These are phyloP conservation scores for Croton laevigatus DNA, from an alignment of 441 rosid genomes.

Conservation along the genomic window DNA sequence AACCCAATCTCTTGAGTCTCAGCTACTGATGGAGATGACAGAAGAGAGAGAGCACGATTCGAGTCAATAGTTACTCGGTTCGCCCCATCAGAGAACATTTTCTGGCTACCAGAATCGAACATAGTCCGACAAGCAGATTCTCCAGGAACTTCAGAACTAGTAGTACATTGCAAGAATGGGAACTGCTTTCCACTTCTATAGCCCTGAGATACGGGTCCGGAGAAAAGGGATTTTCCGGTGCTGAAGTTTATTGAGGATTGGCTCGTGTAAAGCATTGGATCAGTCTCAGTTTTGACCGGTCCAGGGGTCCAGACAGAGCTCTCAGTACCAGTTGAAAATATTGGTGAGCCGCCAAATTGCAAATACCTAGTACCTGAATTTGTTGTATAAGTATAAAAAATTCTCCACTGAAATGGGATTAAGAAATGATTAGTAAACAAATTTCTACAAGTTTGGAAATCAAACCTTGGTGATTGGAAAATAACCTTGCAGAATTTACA, in stretches of 20 bases:
- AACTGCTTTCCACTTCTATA: slow-evolving; percentile 40
- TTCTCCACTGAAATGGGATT: not conserved
- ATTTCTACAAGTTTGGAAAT: not conserved
- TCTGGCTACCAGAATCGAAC: slow-evolving; percentile 31
- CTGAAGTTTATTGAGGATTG: slow-evolving; percentile 36
- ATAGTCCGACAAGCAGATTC: slow-evolving; percentile 33
- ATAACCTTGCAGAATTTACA: slow-evolving; percentile 40
- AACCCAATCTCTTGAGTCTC: slow-evolving; percentile 38
- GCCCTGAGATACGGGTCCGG: slow-evolving; percentile 33
- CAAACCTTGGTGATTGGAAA: slow-evolving; percentile 48
- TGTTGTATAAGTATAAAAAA: not conserved
- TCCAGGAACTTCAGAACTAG: slow-evolving; percentile 26
- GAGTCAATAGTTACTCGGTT: slow-evolving; percentile 28
- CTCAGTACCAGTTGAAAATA: slow-evolving; percentile 31
- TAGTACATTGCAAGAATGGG: slow-evolving; percentile 36
- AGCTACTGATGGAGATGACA: slow-evolving; percentile 57
- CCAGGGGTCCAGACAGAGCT: slow-evolving; percentile 47
- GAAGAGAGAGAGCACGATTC: slow-evolving; percentile 84
- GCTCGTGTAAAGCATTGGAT: slow-evolving; percentile 24
- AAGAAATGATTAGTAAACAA: not conserved
- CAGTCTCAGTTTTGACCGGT: slow-evolving; percentile 36
- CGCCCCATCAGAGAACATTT: slow-evolving; percentile 32
- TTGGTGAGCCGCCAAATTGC: slow-evolving; percentile 41
- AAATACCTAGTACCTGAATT: slow-evolving; percentile 43
- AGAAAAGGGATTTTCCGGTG: slow-evolving; percentile 28